Conservation (phyloP, 192 early-diverging fungal species). For the Coemansia sp. region DNA sequence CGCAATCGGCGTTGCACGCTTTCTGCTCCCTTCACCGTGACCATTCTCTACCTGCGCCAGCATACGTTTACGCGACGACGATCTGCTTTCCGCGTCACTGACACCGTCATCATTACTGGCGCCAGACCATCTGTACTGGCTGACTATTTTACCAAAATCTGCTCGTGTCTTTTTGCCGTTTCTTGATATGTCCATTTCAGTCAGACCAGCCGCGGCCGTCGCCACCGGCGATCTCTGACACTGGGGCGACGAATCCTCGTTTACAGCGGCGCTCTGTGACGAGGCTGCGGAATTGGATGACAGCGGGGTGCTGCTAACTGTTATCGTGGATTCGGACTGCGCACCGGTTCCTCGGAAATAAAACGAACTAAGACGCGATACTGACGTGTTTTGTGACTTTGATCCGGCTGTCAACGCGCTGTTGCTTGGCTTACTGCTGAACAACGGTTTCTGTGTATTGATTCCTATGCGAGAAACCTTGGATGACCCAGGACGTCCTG, state of each 20-base stretch:
- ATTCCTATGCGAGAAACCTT: slow-evolving; percentile 10
- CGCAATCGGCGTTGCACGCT: slow-evolving; percentile 21
- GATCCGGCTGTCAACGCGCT: not conserved
- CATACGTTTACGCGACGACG: slow-evolving; percentile 22
- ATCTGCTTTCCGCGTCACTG: not conserved
- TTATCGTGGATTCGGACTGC: not conserved
- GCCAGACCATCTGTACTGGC: slow-evolving; percentile 21
- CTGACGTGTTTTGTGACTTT: not conserved
- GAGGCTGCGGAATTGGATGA: not conserved
- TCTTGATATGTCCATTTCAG: slow-evolving; percentile 13
- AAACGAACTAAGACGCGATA: slow-evolving; percentile 36
- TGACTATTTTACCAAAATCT: slow-evolving; percentile 22
- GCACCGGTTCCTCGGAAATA: slow-evolving; percentile 22
- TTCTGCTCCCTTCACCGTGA: not conserved
- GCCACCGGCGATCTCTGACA: not conserved
- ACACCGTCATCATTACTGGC: not conserved
- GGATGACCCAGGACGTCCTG: slow-evolving; percentile 38
- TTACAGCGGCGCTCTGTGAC: not conserved
- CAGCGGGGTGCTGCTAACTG: not conserved
- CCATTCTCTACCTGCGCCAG: slow-evolving; percentile 9
- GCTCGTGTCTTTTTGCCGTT: not conserved
- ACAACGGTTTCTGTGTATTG: not conserved
- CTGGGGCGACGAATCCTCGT: not conserved
- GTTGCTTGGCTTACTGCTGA: not conserved
- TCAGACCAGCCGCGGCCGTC: slow-evolving; percentile 5